Evolutionary conservation across 2,329 filamentous ascomycete species (phyloP).

Genomic region (Colletotrichum orbiculare): DNA sequence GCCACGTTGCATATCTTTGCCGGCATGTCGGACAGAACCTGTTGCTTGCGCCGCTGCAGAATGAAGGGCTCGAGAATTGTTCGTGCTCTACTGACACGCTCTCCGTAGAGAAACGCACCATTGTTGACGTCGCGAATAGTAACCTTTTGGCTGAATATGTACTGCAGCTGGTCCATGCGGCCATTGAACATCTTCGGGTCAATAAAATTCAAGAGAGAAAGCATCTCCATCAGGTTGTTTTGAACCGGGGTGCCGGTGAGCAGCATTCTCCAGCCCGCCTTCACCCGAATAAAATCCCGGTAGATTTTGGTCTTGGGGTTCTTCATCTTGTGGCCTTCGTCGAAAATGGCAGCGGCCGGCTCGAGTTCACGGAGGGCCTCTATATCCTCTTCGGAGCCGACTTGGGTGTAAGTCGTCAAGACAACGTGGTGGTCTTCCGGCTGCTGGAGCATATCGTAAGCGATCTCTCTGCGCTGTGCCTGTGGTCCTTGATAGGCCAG

Average conservation of each 20-base stretch:
- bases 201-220: constrained; percentile 92
- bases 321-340: constrained; percentile 94
- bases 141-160: constrained; percentile 92
- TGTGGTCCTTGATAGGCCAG: constrained; percentile 77
- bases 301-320: constrained; percentile 88
- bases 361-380: constrained; percentile 60
- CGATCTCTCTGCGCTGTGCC: constrained; percentile 74
- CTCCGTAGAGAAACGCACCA: constrained; percentile 84
- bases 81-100: constrained; percentile 86
- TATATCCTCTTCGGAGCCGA: constrained; percentile 62
- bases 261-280: constrained; percentile 84
- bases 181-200: constrained; percentile 85
- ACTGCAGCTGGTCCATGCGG: constrained; percentile 81
- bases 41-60: constrained; percentile 90
- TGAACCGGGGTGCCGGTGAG: constrained; percentile 92
- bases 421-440: constrained; percentile 73
- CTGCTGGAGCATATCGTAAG: constrained; percentile 71
- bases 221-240: constrained; percentile 93
- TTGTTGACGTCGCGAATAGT: constrained; percentile 83
- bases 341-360: constrained; percentile 77
- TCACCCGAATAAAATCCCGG: constrained; percentile 80
- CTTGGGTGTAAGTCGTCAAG: constrained; percentile 71
- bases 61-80: constrained; percentile 97
- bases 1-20: constrained; percentile 82
- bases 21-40: constrained; percentile 87